These are phyloP conservation scores for Postia placenta DNA, from an alignment of 768 basidiomycete genomes.

Conservation along the genomic window DNA sequence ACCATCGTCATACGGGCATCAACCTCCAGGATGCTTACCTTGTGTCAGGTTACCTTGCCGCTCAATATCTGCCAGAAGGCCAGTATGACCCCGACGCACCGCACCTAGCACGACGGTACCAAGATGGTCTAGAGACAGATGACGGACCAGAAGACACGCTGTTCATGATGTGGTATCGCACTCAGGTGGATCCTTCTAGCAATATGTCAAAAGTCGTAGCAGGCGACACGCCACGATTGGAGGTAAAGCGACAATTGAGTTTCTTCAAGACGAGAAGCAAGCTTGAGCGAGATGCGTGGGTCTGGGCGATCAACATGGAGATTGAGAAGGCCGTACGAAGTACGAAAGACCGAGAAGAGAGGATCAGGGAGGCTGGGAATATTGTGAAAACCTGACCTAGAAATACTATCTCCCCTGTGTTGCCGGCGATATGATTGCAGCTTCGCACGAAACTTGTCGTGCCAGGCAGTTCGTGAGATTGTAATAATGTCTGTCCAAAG, in stretches of 20 bases:
- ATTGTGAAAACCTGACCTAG: conserved; percentile 31
- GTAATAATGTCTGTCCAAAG: no score
- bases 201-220: background rate
- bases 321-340: conserved; percentile 74
- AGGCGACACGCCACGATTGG: conserved; percentile 36
- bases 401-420: background rate
- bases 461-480: no score
- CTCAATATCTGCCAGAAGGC: conserved; percentile 55
- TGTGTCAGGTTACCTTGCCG: conserved; percentile 81
- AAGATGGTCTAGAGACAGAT: conserved; percentile 84
- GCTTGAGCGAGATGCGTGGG: conserved; percentile 91
- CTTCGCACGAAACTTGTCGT: no score
- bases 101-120: conserved; percentile 66
- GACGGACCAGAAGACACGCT: conserved; percentile 86
- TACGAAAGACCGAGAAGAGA: conserved; percentile 58
- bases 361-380: conserved; percentile 58
- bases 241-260: conserved; percentile 50
- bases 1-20: conserved; percentile 46
- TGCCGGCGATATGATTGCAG: no score
- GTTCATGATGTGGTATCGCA: conserved; percentile 72
- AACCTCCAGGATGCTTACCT: conserved; percentile 73
- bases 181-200: background rate
- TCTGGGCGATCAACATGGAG: conserved; percentile 87
- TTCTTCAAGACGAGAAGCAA: conserved; percentile 74
- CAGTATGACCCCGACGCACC: conserved; percentile 52